phyloP scores from a whole-genome alignment of 2,329 filamentous ascomycete genomes.

The Nakataea oryzae region DNA sequence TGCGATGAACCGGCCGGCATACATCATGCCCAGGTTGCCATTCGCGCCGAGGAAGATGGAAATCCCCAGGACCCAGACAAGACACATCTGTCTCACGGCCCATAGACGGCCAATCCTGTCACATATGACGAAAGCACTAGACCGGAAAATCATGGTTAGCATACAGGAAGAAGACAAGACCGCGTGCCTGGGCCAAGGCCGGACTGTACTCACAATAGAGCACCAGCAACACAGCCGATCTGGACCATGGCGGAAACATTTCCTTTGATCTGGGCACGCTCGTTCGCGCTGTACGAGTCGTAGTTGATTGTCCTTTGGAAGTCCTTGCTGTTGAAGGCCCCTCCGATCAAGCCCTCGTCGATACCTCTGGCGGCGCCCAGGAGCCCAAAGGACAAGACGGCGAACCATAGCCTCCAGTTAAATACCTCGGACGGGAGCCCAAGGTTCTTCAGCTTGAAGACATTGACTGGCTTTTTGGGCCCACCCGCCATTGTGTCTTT shows the following conservation, averaged over 20 bases:
- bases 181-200: not conserved
- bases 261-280: constrained; percentile 57
- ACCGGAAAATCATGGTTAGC: not conserved
- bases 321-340: constrained; percentile 56
- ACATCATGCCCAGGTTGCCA: constrained; percentile 42
- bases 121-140: constrained; percentile 46
- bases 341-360: constrained; percentile 72
- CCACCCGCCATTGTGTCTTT: constrained; percentile 1
- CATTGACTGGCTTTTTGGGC: constrained; percentile 42
- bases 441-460: constrained; percentile 54
- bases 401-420: constrained; percentile 73
- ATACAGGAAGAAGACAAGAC: not conserved
- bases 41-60: constrained; percentile 44
- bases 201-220: constrained; percentile 24
- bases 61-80: constrained; percentile 47
- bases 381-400: constrained; percentile 62
- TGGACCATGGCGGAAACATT: constrained; percentile 79
- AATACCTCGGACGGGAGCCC: constrained; percentile 60
- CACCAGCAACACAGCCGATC: constrained; percentile 61
- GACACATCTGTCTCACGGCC: constrained; percentile 47
- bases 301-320: constrained; percentile 53
- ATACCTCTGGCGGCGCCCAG: constrained; percentile 68
- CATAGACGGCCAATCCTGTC: constrained; percentile 53
- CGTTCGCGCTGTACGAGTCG: constrained; percentile 35
- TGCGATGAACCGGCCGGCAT: constrained; percentile 54